These are phyloP conservation scores for Arbutus unedo DNA, from an alignment of 148 eudicot genomes.

Conservation along the genomic window DNA sequence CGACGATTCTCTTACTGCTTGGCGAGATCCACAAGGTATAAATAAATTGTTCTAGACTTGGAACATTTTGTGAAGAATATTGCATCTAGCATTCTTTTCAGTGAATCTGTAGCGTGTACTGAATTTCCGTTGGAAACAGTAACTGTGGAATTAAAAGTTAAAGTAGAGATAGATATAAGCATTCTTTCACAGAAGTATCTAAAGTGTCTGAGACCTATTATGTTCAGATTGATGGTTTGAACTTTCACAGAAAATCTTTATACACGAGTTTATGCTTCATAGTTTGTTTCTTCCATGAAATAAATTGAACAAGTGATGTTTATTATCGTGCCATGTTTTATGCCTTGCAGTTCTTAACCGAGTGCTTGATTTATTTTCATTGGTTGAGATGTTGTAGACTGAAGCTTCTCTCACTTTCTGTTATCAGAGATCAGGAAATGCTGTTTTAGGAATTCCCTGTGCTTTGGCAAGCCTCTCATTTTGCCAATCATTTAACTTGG, in stretches of 20 bases:
- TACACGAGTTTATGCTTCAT: not conserved
- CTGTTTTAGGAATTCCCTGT: conserved; percentile 88
- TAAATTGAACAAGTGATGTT: not conserved
- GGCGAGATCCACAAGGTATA: conserved; percentile 97
- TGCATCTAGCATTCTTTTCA: not conserved
- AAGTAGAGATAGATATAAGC: not conserved
- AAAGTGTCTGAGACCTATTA: not conserved
- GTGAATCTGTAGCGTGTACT: not conserved
- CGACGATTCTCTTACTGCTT: conserved; percentile 76
- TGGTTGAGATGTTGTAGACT: not conserved
- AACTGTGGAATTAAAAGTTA: not conserved
- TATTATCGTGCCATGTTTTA: not conserved
- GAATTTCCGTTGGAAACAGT: not conserved
- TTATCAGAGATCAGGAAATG: conserved; percentile 83
- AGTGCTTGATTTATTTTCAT: not conserved
- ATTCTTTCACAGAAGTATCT: not conserved
- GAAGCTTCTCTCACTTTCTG: not conserved
- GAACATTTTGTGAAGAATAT: not conserved
- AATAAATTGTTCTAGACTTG: not conserved
- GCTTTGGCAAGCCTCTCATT: conserved; percentile 90
- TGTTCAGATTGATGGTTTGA: not conserved
- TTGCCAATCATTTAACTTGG: conserved; percentile 90
- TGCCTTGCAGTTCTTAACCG: not conserved
- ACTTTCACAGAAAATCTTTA: not conserved
- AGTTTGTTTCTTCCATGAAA: not conserved